phyloP scores from a whole-genome alignment of 768 basidiomycete species.

The Pisolithus marmoratus region DNA sequence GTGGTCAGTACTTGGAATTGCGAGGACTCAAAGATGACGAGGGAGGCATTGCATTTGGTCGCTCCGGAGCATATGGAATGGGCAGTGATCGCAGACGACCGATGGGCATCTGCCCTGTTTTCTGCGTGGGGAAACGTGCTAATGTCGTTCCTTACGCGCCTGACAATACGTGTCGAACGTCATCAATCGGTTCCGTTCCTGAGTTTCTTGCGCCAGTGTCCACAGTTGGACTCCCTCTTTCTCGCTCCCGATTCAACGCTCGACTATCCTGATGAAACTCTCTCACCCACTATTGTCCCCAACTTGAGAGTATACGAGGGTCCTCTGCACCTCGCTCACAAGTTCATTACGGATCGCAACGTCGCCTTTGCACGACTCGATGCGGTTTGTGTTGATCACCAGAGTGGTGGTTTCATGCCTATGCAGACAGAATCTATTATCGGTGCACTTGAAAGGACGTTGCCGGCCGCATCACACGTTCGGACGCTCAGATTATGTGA shows the following conservation, averaged over 20 bases:
- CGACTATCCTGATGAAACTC: not conserved
- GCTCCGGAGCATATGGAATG: not conserved
- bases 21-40: not conserved
- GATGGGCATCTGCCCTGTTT: not conserved
- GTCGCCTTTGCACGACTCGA: not conserved
- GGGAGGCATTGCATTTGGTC: not conserved
- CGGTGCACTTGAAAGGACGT: not conserved
- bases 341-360: not conserved
- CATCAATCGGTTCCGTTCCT: not conserved
- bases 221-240: not conserved
- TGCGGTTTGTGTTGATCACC: not conserved
- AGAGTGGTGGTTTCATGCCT: not conserved
- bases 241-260: not conserved
- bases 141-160: not conserved
- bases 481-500: not conserved
- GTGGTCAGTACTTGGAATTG: not conserved
- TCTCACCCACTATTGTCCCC: not conserved
- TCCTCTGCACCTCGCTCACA: not conserved
- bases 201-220: not conserved
- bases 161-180: not conserved
- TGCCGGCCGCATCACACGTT: not conserved
- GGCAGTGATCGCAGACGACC: not conserved
- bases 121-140: not conserved
- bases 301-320: not conserved
- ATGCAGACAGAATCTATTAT: not conserved